phyloP scores from a whole-genome alignment of 2,329 filamentous ascomycete genomes.

The Teratosphaeria zuluensis region DNA sequence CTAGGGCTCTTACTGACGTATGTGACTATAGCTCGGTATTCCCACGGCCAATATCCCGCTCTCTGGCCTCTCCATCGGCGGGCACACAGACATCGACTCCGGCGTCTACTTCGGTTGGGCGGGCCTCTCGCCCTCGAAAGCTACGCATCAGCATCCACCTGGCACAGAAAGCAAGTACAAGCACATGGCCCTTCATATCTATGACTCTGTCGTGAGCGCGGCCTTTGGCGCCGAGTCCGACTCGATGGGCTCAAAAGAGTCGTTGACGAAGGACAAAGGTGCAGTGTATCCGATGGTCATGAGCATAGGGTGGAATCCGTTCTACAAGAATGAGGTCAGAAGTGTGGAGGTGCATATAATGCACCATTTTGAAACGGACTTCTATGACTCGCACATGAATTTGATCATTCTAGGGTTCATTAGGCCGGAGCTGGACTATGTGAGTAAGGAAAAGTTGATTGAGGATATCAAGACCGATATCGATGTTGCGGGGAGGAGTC shows the following conservation, averaged over 20 bases:
- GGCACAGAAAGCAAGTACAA: slow-evolving; percentile 15
- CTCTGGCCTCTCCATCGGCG: slow-evolving; percentile 60
- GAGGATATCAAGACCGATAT: slow-evolving; percentile 86
- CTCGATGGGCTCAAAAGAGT: background rate
- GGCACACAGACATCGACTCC: slow-evolving; percentile 50
- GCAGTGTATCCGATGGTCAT: slow-evolving; percentile 76
- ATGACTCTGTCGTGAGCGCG: slow-evolving; percentile 9
- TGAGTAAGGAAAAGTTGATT: slow-evolving; percentile 69
- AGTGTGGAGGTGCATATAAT: slow-evolving; percentile 61
- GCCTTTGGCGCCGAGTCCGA: slow-evolving; percentile 4
- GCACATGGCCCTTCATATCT: slow-evolving; percentile 13
- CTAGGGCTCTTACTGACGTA: background rate
- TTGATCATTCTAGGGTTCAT: slow-evolving; percentile 80
- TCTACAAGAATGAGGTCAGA: slow-evolving; percentile 83
- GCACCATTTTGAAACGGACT: slow-evolving; percentile 60
- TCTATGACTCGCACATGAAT: slow-evolving; percentile 74
- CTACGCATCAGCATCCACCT: slow-evolving; percentile 15
- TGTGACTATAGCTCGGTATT: slow-evolving; percentile 63
- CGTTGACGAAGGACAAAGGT: slow-evolving; percentile 9
- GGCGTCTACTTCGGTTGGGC: slow-evolving; percentile 95
- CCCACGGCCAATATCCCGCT: slow-evolving; percentile 83
- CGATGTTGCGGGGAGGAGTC: slow-evolving; percentile 64
- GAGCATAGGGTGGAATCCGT: slow-evolving; percentile 94
- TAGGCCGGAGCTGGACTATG: slow-evolving; percentile 81
- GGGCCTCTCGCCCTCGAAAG: slow-evolving; percentile 42